Evolutionary conservation across 2,329 filamentous ascomycete species (phyloP), one percentile per base, ranked within the genome.

Genomic region (Pseudonectria buxi): DNA sequence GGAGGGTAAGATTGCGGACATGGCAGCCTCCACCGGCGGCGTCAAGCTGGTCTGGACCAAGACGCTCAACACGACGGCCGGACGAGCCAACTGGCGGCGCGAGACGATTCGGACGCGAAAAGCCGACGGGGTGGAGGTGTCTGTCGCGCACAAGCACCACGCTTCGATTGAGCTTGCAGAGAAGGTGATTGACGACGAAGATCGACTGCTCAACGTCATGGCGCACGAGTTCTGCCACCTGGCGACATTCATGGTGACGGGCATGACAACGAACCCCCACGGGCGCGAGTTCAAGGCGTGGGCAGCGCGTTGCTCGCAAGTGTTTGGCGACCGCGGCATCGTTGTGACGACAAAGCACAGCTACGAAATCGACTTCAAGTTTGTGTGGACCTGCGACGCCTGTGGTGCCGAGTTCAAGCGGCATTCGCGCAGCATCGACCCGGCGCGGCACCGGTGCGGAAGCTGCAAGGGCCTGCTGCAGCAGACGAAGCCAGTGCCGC

Each of bases 191-290:
- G 79, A 87, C 55, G 74, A 82, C 51, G 77, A 85, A 47, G 62
- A 83, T 39, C 78, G 86, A 3, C 72, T 96, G 2, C 72, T 92
- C 44, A 95, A 95, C 58, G 88, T 92, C 0, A 65, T 96, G n/a
- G 87, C 90, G 0, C 92, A 98, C 58, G 92, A 98, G 53, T 96
- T 92, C 65, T 96, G 92, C 59, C 92, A 98, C 55, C 67, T 96
- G 2, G 82, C 86, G 28, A 94, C 88, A 51, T 95, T 90, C 59
- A 94, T 96, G 78, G 68, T 96, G 44, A 81, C 74, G 32, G 78
- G 81, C 25, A 67, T 89, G 25, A 81, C 76, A 28, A 80, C 78
- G 37, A 81, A 85, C 42, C 86, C 88, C 0, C 89, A 95, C 56
- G 89, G 89, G 14, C 72, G 75, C 10, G 83, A 86, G 50, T 95